These are phyloP conservation scores for Aquanectria penicillioides DNA, from an alignment of 2,329 filamentous ascomycete species.

Conservation along the genomic window DNA sequence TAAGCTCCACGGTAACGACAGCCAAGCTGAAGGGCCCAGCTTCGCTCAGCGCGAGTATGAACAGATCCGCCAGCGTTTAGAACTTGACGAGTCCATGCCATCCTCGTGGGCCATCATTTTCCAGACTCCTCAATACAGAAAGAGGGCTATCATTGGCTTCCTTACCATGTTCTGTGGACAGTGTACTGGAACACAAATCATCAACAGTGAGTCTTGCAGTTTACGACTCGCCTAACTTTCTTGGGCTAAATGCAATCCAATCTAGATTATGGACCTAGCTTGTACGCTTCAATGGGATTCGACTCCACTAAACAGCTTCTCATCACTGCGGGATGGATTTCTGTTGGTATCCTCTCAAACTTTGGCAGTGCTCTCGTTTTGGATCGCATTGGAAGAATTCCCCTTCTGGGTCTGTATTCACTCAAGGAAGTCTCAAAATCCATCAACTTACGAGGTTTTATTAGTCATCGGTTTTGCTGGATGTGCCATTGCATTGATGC, in stretches of 20 bases:
- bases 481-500: neutral
- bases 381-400: neutral
- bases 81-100: neutral
- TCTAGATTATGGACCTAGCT: neutral
- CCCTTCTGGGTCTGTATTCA: neutral
- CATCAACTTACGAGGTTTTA: neutral
- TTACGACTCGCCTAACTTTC: neutral
- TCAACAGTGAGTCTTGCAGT: neutral
- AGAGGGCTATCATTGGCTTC: constrained; percentile 3
- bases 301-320: neutral
- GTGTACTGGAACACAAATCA: neutral
- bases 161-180: constrained; percentile 2
- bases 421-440: too few relatives aligned
- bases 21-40: neutral
- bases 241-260: neutral
- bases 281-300: neutral
- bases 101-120: neutral
- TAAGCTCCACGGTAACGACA: neutral
- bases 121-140: neutral
- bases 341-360: neutral
- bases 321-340: neutral
- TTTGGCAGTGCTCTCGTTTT: neutral
- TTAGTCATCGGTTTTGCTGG: neutral
- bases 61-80: neutral
- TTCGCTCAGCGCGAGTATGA: neutral